Base-by-base conservation (phyloP, 1,284 basidiomycete species). In the Rhodotorula sp. region DNA sequence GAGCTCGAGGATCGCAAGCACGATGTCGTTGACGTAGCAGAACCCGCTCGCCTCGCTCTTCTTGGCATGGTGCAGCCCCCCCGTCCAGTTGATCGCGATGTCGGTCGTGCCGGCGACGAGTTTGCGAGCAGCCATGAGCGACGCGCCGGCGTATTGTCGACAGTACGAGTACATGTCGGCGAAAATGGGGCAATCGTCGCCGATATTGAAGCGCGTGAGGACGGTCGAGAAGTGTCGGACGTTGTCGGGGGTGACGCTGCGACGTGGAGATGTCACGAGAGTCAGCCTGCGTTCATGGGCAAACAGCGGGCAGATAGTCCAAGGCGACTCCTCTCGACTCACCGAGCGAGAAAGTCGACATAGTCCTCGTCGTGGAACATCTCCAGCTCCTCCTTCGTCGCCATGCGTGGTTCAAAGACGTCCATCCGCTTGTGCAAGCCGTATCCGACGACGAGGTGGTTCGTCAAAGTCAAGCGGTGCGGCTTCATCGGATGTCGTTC, bases 401-500 rank as follows among this genome's bases (percentile, higher is more conserved):
- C 96, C 22, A 88, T 84, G 27, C 92, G 86, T 1, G 94, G 94
- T 73, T 91, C 89, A 79, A 92, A 96, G 53, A 97, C 91, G 76
- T 94, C 90, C 81, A 99, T 97, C 77, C 94, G 89, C 78, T 96
- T 91, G 82, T 99, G 94, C 27, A 99, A 83, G 5, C 94, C 95
- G 78, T 99, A 99, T 0, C 94, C 95, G 79, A 96, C 87, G 9
- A 99, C 95, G 55, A 99, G 86, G 9, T 93, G 89, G 77, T 99
- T 99, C 11, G 95, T 98, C 59, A 99, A 81, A 5, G 94, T 94
- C 17, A 99, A 82, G 22, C 96, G 86, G 73, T 97, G 93, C 2
- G 95, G 95, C 79, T 98, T 96, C 95, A 99, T 99, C 4, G 95
- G 96, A 83, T 99, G 95, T 56, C 90, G 86, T 85, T 97, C 93